phyloP scores from a whole-genome alignment of 2,329 filamentous ascomycete genomes.

The Colletotrichum viniferum region DNA sequence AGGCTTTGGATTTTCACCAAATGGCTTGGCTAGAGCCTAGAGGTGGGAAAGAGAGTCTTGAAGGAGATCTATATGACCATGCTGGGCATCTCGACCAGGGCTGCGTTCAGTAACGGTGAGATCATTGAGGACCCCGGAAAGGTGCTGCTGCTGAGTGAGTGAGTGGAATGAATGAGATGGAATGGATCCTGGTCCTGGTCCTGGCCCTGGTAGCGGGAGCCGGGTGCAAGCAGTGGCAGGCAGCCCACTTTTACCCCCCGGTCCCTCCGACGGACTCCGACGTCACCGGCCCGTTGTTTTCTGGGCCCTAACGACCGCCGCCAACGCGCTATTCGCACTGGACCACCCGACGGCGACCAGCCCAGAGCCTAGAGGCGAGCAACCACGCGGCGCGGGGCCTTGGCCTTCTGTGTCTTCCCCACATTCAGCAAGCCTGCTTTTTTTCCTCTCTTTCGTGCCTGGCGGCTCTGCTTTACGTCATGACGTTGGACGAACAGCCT shows the following conservation, averaged over 20 bases:
- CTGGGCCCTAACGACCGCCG: background rate
- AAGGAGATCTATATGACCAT: background rate
- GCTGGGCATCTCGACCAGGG: background rate
- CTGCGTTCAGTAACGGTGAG: background rate
- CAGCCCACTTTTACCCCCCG: background rate
- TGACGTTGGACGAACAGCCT: background rate
- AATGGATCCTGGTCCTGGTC: background rate
- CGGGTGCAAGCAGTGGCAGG: background rate
- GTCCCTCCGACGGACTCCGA: background rate
- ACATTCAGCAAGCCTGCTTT: background rate
- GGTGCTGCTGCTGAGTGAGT: background rate
- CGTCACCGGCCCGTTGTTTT: slow-evolving; percentile 5
- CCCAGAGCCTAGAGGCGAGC: background rate
- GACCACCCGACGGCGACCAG: background rate
- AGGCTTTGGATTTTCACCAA: background rate
- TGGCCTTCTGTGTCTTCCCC: background rate
- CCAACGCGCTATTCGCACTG: background rate
- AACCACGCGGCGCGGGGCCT: background rate
- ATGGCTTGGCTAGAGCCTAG: background rate
- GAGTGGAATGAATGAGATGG: background rate
- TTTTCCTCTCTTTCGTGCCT: background rate
- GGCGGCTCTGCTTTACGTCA: background rate
- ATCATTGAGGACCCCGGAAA: background rate
- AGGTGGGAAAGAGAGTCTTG: background rate
- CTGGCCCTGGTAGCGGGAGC: background rate